A percentile compares a stretch with the other conserved stretches of the same genome.
These are phyloP conservation scores for Agroathelia rolfsii DNA, from an alignment of 1,284 basidiomycete genomes.

Conservation along the genomic window DNA sequence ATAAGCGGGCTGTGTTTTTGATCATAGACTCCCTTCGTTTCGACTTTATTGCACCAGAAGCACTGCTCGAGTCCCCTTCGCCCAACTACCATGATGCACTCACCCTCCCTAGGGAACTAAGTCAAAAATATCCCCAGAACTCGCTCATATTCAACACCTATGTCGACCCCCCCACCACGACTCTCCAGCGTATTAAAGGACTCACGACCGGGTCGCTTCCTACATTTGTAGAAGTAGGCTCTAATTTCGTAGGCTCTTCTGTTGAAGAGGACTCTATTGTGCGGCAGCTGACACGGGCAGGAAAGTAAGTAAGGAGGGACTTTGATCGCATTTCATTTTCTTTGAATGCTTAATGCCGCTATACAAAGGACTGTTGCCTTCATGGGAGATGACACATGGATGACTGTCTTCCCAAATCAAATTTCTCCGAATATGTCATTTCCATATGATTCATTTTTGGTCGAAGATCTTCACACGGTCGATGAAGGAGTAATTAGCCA, in stretches of 20 bases:
- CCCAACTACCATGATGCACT: constrained; percentile 79
- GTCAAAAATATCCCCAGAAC: constrained; percentile 39
- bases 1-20: constrained; percentile 74
- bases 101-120: constrained; percentile 64
- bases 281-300: constrained; percentile 39
- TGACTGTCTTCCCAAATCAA: constrained; percentile 73
- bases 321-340: constrained; percentile 1
- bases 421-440: constrained; percentile 67
- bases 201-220: constrained; percentile 93
- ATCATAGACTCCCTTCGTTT: constrained; percentile 92
- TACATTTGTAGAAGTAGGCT: constrained; percentile 90
- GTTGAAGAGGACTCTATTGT: constrained; percentile 85
- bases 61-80: constrained; percentile 48
- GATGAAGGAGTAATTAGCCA: constrained; percentile 82
- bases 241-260: constrained; percentile 82
- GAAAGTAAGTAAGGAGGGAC: constrained; percentile 43
- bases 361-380: constrained; percentile 59
- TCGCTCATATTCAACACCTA: constrained; percentile 86
- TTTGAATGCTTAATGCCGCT: no score
- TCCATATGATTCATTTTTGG: constrained; percentile 96
- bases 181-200: constrained; percentile 91
- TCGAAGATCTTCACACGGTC: constrained; percentile 95
- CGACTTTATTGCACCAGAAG: constrained; percentile 81
- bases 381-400: constrained; percentile 97
- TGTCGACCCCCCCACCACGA: constrained; percentile 93